phyloP scores from a whole-genome alignment of 495 filamentous ascomycete genomes.

The Cladorrhinum samala region DNA sequence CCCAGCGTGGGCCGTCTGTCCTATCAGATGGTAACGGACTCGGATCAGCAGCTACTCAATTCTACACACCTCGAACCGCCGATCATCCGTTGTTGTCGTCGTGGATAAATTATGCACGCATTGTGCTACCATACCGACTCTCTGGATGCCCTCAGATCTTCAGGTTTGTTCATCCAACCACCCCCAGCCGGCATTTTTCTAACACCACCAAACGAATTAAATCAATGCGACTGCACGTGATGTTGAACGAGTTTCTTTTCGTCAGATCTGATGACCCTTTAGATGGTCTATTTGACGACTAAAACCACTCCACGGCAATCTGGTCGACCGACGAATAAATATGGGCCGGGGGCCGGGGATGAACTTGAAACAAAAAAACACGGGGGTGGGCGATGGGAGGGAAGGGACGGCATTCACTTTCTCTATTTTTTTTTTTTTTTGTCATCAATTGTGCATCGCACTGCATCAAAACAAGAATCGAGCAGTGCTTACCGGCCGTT shows the following conservation, averaged over 20 bases:
- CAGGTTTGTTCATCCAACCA: too few species aligned
- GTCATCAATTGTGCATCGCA: too few species aligned
- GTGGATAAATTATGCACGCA: background rate
- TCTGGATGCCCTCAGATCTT: background rate
- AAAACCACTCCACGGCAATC: too few species aligned
- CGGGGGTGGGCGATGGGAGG: background rate
- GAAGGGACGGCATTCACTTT: background rate
- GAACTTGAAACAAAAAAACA: background rate
- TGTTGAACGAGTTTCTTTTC: too few species aligned
- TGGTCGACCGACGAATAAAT: background rate
- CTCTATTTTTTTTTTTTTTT: background rate
- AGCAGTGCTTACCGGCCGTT: too few species aligned
- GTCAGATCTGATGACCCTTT: too few species aligned
- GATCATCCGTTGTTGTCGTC: background rate
- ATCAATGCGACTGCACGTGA: too few species aligned
- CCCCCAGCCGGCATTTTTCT: too few species aligned
- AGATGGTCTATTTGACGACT: too few species aligned
- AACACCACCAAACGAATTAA: too few species aligned
- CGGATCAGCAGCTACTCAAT: background rate
- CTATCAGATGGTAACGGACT: background rate
- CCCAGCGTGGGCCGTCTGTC: background rate
- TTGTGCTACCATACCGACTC: background rate
- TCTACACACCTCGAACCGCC: background rate
- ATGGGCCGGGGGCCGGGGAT: background rate
- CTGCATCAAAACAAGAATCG: background rate